These are phyloP conservation scores for Sphagnum tenellum DNA, from an alignment of 225 moss, liverwort and hornwort species.

Conservation along the genomic window DNA sequence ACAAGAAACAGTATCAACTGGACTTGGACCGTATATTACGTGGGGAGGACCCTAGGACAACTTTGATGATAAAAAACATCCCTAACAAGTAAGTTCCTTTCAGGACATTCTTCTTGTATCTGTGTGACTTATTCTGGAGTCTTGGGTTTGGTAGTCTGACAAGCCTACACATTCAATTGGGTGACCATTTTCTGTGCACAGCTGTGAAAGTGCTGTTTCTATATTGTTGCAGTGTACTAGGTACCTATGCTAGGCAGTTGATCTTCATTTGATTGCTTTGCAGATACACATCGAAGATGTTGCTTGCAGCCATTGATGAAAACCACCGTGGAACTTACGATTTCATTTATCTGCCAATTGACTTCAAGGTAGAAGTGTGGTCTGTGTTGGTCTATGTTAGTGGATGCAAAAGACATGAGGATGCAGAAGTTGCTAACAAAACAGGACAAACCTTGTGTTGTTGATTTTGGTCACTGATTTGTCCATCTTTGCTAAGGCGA, in stretches of 20 bases:
- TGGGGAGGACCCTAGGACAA: constrained; percentile 89
- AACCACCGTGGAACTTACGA: constrained; percentile 95
- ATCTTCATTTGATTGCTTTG: neutral
- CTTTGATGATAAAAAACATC: constrained; percentile 95
- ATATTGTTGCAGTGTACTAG: no score
- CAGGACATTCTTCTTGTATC: no score
- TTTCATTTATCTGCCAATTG: constrained; percentile 94
- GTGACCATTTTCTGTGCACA: no score
- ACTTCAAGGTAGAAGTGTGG: constrained; percentile 62
- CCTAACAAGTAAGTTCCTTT: constrained; percentile 69
- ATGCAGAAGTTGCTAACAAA: no score
- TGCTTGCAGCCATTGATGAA: constrained; percentile 95
- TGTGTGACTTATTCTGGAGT: no score
- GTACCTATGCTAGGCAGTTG: neutral
- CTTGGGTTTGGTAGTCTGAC: no score
- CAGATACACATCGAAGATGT: constrained; percentile 99
- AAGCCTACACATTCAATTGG: no score
- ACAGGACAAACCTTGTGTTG: no score
- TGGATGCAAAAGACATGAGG: no score
- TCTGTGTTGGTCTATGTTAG: neutral
- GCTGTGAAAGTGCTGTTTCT: no score
- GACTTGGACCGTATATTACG: constrained; percentile 91
- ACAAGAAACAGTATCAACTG: constrained; percentile 98
- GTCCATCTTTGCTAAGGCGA: no score
- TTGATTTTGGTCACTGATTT: no score